These are phyloP conservation scores for Suillus lakei DNA, from an alignment of 768 basidiomycete genomes.

Conservation along the genomic window DNA sequence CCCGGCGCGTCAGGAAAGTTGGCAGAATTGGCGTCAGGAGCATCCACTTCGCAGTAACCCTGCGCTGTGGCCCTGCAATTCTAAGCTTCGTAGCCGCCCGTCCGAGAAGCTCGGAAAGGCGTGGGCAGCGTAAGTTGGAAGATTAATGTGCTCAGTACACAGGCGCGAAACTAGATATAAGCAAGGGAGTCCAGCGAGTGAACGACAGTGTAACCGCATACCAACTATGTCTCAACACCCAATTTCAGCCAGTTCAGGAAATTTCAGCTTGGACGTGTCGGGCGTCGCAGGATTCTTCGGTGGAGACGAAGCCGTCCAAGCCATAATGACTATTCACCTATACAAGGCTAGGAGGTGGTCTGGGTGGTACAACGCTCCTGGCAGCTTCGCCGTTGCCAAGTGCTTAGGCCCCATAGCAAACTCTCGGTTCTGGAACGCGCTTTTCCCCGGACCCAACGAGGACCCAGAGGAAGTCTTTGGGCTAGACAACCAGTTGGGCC, in stretches of 20 bases:
- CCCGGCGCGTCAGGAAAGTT: background rate
- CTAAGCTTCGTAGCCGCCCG: too few relatives aligned
- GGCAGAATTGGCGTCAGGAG: too few relatives aligned
- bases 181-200: background rate
- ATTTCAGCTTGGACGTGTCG: conserved; percentile 24
- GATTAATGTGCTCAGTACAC: background rate
- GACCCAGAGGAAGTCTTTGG: conserved; percentile 31
- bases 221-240: background rate
- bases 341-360: conserved; percentile 34
- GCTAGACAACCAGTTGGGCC: conserved; percentile 40
- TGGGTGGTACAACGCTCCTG: conserved; percentile 44
- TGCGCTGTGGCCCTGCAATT: too few relatives aligned
- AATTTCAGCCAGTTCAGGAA: background rate
- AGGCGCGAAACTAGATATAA: background rate
- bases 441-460: conserved; percentile 38
- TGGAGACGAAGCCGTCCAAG: conserved; percentile 36
- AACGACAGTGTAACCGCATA: background rate
- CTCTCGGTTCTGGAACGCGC: conserved; percentile 31
- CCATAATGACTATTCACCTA: conserved; percentile 37
- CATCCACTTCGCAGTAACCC: too few relatives aligned
- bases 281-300: conserved; percentile 40
- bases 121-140: background rate
- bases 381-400: conserved; percentile 35
- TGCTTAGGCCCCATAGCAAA: conserved; percentile 36
- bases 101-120: too few relatives aligned